Evolutionary conservation across 331 rosid genomes (phyloP).

Genomic region (Quercus tomentella): DNA sequence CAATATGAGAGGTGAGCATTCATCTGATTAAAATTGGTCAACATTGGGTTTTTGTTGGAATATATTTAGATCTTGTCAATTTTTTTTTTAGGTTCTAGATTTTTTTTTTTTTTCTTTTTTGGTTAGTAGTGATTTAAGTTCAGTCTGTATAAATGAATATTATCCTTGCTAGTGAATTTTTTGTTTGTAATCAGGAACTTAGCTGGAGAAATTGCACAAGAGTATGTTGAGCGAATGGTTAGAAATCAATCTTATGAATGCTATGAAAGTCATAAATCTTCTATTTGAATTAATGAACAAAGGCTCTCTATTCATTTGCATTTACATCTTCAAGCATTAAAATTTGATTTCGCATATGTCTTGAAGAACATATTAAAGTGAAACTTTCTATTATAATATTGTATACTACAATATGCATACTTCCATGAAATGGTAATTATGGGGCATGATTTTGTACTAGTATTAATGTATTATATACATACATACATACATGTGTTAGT

Average conservation of each 20-base stretch:
- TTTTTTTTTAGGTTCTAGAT: background rate
- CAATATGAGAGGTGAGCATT: constrained; percentile 89
- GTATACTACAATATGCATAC: background rate
- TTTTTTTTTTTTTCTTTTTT: no score
- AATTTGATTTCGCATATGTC: background rate
- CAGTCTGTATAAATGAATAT: constrained; percentile 1
- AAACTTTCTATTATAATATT: background rate
- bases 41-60: background rate
- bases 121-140: background rate
- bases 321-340: background rate
- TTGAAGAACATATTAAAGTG: background rate
- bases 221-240: constrained; percentile 80
- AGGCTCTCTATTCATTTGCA: background rate
- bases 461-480: background rate
- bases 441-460: background rate
- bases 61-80: background rate
- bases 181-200: constrained; percentile 57
- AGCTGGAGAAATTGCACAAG: constrained; percentile 95
- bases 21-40: background rate
- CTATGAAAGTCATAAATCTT: constrained; percentile 1
- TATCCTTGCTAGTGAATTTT: constrained; percentile 15
- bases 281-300: background rate
- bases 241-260: constrained; percentile 11
- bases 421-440: constrained; percentile 4
- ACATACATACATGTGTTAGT: no score